Conservation (phyloP, 2,329 filamentous ascomycete genomes). For the Colletotrichum lindemuthianum region DNA sequence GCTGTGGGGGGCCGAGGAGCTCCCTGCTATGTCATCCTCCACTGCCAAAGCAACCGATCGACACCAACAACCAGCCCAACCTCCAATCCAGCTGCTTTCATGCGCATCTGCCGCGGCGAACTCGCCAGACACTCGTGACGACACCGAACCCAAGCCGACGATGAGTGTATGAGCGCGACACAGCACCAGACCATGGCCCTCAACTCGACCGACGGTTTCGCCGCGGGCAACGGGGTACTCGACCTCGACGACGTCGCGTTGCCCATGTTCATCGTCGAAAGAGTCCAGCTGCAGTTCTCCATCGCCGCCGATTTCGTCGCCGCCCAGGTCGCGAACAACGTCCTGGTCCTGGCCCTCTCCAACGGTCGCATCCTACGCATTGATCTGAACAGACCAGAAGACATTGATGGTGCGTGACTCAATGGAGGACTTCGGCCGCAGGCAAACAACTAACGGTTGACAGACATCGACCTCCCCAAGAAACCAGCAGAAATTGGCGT, state of each 20-base stretch:
- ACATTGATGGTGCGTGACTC: slow-evolving; percentile 80
- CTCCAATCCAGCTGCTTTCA: slow-evolving; percentile 22
- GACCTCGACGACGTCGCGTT: slow-evolving; percentile 69
- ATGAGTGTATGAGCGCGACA: slow-evolving; percentile 27
- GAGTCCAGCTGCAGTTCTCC: slow-evolving; percentile 92
- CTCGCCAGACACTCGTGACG: slow-evolving; percentile 16
- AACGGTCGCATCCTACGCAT: slow-evolving; percentile 94
- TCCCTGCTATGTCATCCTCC: slow-evolving; percentile 34
- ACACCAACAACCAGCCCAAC: slow-evolving; percentile 21
- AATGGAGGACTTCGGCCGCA: slow-evolving; percentile 8
- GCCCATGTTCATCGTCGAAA: slow-evolving; percentile 95
- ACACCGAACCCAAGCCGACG: slow-evolving; percentile 13
- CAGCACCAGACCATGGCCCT: slow-evolving; percentile 67
- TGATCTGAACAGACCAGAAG: slow-evolving; percentile 90
- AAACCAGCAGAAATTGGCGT: slow-evolving; percentile 90
- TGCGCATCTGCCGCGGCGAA: slow-evolving; percentile 20
- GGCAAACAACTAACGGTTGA: slow-evolving; percentile 33
- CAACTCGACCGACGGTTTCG: slow-evolving; percentile 77
- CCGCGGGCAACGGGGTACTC: slow-evolving; percentile 67
- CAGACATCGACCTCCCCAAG: slow-evolving; percentile 97
- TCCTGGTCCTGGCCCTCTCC: slow-evolving; percentile 89
- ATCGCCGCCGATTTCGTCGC: slow-evolving; percentile 96
- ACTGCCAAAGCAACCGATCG: slow-evolving; percentile 23
- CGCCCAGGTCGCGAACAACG: slow-evolving; percentile 96
- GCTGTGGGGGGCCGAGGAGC: slow-evolving; percentile 17